Evolutionary conservation across 306 rosid species (phyloP).

Genomic region (Cucumis hystrix): DNA sequence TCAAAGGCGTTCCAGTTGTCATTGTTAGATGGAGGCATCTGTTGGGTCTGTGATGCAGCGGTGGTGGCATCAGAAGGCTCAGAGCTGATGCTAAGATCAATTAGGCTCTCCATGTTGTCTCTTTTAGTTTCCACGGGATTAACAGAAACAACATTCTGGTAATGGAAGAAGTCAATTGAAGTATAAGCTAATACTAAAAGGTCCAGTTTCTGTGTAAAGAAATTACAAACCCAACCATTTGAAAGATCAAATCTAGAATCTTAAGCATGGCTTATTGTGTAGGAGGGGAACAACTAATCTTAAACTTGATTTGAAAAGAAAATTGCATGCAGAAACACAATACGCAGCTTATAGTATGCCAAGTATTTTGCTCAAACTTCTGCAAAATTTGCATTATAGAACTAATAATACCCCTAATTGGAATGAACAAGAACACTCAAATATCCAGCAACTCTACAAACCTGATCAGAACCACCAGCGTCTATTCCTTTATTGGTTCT

Average conservation of each 20-base stretch:
- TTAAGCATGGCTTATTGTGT: background rate
- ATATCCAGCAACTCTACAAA: conserved; percentile 4
- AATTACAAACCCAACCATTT: background rate
- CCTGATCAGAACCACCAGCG: conserved; percentile 23
- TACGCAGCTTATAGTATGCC: background rate
- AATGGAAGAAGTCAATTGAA: background rate
- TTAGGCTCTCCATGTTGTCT: conserved; percentile 19
- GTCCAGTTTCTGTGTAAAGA: background rate
- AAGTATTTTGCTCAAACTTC: background rate
- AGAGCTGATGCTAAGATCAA: conserved; percentile 22
- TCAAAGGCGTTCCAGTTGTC: conserved; percentile 42
- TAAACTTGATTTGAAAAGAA: background rate
- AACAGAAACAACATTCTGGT: conserved; percentile 11
- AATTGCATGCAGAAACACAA: background rate
- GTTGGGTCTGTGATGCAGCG: conserved; percentile 17
- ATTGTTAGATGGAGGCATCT: conserved; percentile 16
- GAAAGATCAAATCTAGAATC: background rate
- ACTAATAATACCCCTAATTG: background rate
- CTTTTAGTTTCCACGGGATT: conserved; percentile 16
- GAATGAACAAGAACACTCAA: background rate
- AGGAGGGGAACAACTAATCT: background rate
- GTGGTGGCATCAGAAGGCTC: conserved; percentile 15
- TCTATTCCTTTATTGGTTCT: conserved; percentile 13
- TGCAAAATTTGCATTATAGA: background rate
- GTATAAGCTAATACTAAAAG: background rate